Evolutionary conservation across 1,284 basidiomycete genomes (phyloP), one percentile per base, ranked within the genome.

Genomic region (Cryptococcus hybrid): DNA sequence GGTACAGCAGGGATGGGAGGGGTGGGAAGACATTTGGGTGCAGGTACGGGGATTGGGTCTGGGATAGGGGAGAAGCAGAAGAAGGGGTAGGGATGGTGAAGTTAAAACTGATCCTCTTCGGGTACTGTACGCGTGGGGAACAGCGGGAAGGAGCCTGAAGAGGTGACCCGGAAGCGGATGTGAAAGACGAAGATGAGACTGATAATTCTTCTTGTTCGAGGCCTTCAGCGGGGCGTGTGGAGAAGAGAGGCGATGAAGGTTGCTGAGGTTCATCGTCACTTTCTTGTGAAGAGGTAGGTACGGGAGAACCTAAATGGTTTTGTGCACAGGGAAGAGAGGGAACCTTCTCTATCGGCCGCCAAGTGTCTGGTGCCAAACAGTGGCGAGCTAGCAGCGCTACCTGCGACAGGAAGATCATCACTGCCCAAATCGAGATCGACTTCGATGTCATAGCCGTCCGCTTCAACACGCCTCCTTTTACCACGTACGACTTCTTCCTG

Each of bases 401-500:
- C 54, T 30, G 30, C 30, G 7, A 37, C 47, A 6, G 46, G 30
- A 13, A 47, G 13, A 6, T 49, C 56, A 13, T 51, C 50, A n/a
- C 51, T 35, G 9, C 52, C 42, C n/a, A 47, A 36, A 12, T 45
- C 37, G 13, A 39, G 47, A 8, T 57, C 58, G 11, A 46, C 34
- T 5, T 58, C 57, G 30, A 35, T n/a, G 1, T 61, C 61, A 8
- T 42, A 35, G 24, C n/a, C 52, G 7, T 60, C 54, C 18, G 54
- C 61, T 30, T 52, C 54, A 5, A 56, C 54, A 30, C 55, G 55
- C 12, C 55, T 51, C 47, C 56, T 55, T 46, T 66, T 67, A n/a
- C 58, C 62, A n/a, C 53, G 43, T 5, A 71, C 66, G 3, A 64
- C 51, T 39, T 66, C 53, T 38, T 63, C 60, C 13, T 67, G 59